Evolutionary conservation across 2,329 filamentous ascomycete species (phyloP).

Genomic region (Sclerotinia spermophila): DNA sequence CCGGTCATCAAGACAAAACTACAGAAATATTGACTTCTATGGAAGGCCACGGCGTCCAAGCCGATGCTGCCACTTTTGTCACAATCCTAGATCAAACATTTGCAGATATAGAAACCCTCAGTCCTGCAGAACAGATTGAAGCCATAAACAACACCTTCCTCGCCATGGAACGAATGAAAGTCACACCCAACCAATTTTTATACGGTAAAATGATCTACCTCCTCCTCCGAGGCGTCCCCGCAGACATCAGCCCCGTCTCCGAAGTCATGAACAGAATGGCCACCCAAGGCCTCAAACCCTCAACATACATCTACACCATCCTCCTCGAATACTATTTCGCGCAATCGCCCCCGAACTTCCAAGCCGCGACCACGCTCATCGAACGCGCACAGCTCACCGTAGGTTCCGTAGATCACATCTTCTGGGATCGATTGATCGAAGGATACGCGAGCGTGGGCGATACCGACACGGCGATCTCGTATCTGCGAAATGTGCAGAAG

Average conservation of each 20-base stretch:
- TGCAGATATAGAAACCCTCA: constrained; percentile 41
- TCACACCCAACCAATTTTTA: constrained; percentile 57
- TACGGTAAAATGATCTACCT: constrained; percentile 68
- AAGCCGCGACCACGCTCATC: constrained; percentile 58
- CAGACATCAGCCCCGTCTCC: constrained; percentile 48
- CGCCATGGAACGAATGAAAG: constrained; percentile 53
- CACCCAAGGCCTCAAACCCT: constrained; percentile 48
- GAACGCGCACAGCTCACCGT: constrained; percentile 40
- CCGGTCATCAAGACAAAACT: constrained; percentile 47
- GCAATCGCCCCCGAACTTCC: constrained; percentile 54
- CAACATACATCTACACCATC: constrained; percentile 69
- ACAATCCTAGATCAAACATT: constrained; percentile 63
- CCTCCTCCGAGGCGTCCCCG: constrained; percentile 46
- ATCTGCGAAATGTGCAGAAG: constrained; percentile 42
- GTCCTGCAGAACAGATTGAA: constrained; percentile 47
- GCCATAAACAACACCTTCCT: constrained; percentile 53
- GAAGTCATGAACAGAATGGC: constrained; percentile 62
- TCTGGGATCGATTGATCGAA: constrained; percentile 68
- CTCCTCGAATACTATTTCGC: constrained; percentile 65
- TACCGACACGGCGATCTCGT: constrained; percentile 45
- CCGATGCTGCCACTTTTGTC: constrained; percentile 69
- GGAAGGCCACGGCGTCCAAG: constrained; percentile 50
- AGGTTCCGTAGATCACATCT: constrained; percentile 48
- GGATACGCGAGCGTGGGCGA: constrained; percentile 59
- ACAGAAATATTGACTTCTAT: constrained; percentile 56